A percentile compares a stretch with the other conserved stretches of the same genome.
phyloP scores from a whole-genome alignment of 257 asterid genomes.

The Solanum corneliomulleri region DNA sequence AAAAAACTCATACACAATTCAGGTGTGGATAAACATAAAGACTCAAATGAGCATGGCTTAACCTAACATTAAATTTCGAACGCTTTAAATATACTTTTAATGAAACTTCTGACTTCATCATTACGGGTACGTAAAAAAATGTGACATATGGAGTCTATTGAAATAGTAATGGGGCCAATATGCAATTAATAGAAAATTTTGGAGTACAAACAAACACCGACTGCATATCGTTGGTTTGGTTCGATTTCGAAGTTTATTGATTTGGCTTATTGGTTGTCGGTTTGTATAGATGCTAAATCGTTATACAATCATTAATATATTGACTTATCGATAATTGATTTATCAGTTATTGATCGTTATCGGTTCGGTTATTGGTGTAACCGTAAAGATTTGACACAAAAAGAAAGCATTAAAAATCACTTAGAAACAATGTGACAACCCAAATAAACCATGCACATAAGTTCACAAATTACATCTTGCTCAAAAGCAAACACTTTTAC shows the following conservation, averaged over 20 bases:
- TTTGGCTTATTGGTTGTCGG: background rate
- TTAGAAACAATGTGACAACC: background rate
- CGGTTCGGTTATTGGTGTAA: too few species aligned
- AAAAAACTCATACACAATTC: too few species aligned
- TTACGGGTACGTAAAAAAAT: fast-evolving
- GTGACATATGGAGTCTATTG: too few species aligned
- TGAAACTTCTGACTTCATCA: background rate
- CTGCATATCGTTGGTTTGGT: background rate
- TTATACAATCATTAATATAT: too few species aligned
- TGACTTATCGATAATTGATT: too few species aligned
- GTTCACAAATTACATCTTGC: background rate
- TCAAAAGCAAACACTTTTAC: background rate
- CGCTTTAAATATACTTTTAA: background rate
- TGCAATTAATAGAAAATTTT: background rate
- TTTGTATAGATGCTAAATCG: background rate
- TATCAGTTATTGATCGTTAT: background rate
- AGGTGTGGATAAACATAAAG: background rate
- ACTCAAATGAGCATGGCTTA: background rate
- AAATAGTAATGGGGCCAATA: background rate
- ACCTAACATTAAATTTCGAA: background rate
- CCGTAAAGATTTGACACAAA: background rate
- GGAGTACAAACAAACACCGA: background rate
- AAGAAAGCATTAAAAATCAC: background rate
- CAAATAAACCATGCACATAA: background rate
- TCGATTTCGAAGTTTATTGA: too few species aligned